Base-by-base conservation (phyloP, 2,329 filamentous ascomycete species). In the Diaporthe batatas region DNA sequence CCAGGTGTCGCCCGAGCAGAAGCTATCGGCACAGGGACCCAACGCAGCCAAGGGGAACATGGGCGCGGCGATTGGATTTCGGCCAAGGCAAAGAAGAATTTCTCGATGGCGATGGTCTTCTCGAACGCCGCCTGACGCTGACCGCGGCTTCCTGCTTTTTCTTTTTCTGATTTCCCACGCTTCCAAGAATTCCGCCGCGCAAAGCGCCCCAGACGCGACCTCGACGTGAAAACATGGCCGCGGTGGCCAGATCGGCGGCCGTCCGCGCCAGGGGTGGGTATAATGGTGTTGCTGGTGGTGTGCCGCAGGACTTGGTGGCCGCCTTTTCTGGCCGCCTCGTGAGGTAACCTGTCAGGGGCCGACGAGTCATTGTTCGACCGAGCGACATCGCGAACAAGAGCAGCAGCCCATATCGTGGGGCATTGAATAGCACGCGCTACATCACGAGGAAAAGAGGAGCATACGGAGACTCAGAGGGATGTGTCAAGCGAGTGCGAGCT, bases 361-460 rank as follows among this genome's bases (percentile, higher is more conserved):
- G 59, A 65, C 59, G 59, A 65, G 59, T 65, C 59, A 65, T 65
- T 65, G 59, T 65, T 65, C 59, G 44, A 65, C 59, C 59, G 59
- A 65, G 44, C 59, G 59, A 49, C 29, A 65, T 49, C 25, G 59
- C 59, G 59, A 65, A 44, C 42, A 47, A 65, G 44, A 32, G 42
- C 10, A 51, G 47, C 6, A 49, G 44, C 29, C 29, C 59, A 34
- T 65, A 47, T 23, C 59, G 44, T 49, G 59, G 59, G 59, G 59
- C 59, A 47, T 18, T 42, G 39, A 62, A 29, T 34, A n/a, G 42
- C 59, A 49, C 42, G 7, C 25, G 29, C 59, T 32, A 65, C 59
- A 49, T 65, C 42, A 51, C 42, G 21, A 47, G 29, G 29, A 42
- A 65, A 34, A 32, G 18, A 21, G 10, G 25, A 49, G 59, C 21